Conservation (phyloP, 495 filamentous ascomycete species). For the Physcia stellaris region DNA sequence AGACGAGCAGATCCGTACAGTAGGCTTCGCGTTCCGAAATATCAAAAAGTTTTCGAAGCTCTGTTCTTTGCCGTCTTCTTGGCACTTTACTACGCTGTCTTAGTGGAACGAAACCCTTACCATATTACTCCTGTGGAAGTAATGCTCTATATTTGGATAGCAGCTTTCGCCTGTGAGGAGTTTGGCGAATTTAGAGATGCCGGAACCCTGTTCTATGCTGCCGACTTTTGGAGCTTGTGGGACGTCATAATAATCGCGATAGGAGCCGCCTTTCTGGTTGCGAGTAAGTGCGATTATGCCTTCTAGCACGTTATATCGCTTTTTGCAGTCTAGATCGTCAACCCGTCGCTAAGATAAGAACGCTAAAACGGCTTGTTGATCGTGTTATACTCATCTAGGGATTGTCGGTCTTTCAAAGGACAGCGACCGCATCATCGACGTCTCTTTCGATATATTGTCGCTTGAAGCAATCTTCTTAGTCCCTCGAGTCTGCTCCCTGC, state of each 20-base stretch:
- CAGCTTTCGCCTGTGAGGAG: constrained; percentile 80
- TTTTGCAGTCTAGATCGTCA: no score
- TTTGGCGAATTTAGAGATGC: constrained; percentile 71
- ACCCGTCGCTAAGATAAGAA: no score
- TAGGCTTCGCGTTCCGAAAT: constrained; percentile 76
- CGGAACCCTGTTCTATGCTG: constrained; percentile 67
- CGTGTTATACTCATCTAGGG: constrained; percentile 28
- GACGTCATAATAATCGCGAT: constrained; percentile 80
- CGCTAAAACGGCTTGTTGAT: background rate
- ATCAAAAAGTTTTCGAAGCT: constrained; percentile 81
- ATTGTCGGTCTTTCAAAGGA: constrained; percentile 56
- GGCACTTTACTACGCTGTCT: constrained; percentile 69
- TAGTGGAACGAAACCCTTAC: constrained; percentile 45
- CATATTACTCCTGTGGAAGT: constrained; percentile 37
- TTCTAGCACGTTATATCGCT: no score
- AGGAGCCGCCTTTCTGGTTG: constrained; percentile 55
- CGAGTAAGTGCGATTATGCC: constrained; percentile 45
- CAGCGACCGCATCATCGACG: constrained; percentile 50
- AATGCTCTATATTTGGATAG: constrained; percentile 54
- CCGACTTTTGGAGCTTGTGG: constrained; percentile 85
- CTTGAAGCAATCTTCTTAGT: constrained; percentile 85
- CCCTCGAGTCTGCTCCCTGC: constrained; percentile 72
- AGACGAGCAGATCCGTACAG: constrained; percentile 69
- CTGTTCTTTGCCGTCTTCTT: constrained; percentile 76
- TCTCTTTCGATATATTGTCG: constrained; percentile 76